Evolutionary conservation across 2,329 filamentous ascomycete species (phyloP).

Genomic region (Talaromyces pinophilus): DNA sequence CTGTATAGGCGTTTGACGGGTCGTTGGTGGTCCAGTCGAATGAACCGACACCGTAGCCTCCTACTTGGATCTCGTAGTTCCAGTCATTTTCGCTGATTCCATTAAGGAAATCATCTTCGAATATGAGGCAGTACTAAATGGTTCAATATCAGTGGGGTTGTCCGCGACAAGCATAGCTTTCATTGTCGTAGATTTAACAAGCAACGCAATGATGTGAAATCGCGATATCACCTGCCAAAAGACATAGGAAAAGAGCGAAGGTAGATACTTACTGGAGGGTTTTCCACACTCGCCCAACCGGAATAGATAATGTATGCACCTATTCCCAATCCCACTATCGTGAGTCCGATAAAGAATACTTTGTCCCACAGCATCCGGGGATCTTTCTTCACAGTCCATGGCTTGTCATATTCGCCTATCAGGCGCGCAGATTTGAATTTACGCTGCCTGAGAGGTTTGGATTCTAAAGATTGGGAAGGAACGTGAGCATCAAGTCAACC

Average conservation of each 20-base stretch:
- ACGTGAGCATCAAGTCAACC: background rate
- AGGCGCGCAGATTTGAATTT: slow-evolving; percentile 23
- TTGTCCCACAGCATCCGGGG: slow-evolving; percentile 23
- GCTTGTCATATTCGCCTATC: slow-evolving; percentile 20
- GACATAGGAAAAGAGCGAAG: background rate
- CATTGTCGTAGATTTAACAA: background rate
- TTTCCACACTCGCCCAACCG: slow-evolving; percentile 21
- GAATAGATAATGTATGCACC: slow-evolving; percentile 21
- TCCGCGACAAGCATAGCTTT: background rate
- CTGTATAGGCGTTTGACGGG: slow-evolving; percentile 19
- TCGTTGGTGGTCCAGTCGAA: slow-evolving; percentile 23
- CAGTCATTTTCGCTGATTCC: slow-evolving; percentile 20
- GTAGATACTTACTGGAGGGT: slow-evolving; percentile 16
- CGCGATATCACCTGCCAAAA: too few species aligned
- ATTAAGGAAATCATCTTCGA: slow-evolving; percentile 20
- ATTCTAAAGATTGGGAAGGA: background rate
- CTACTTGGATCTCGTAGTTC: slow-evolving; percentile 21
- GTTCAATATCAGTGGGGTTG: background rate
- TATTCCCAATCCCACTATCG: slow-evolving; percentile 17
- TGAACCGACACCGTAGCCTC: slow-evolving; percentile 20
- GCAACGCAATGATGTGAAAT: background rate
- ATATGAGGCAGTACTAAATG: slow-evolving; percentile 20
- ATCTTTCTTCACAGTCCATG: slow-evolving; percentile 22
- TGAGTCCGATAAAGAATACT: slow-evolving; percentile 21
- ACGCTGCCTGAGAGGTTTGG: slow-evolving; percentile 21